Conservation (phyloP, 352 stramenopile species). For the Phytophthora boehmeriae region DNA sequence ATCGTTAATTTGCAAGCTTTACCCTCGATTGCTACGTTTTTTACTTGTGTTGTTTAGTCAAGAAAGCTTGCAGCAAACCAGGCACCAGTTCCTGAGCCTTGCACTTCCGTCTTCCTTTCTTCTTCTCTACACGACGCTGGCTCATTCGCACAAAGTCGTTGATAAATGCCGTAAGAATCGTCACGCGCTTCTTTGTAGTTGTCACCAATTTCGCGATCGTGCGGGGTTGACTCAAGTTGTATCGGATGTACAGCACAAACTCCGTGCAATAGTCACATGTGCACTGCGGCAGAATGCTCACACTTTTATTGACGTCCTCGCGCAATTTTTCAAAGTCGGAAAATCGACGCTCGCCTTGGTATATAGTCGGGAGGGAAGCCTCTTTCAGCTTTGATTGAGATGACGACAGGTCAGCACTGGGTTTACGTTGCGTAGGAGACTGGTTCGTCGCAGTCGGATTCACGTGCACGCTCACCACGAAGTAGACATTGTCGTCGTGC, state of each 20-base stretch:
- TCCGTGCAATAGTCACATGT: constrained; percentile 12
- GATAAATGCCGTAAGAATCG: constrained; percentile 12
- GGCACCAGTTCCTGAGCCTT: not conserved
- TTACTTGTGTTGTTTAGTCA: no score
- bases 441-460: not conserved
- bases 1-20: no score
- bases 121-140: not conserved
- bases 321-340: constrained; percentile 46
- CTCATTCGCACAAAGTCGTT: constrained; percentile 22
- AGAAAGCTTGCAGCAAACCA: not conserved
- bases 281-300: constrained; percentile 15
- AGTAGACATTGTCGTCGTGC: not conserved
- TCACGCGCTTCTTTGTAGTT: constrained; percentile 5
- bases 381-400: not conserved
- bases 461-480: not conserved
- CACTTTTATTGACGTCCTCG: constrained; percentile 18
- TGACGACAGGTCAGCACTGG: not conserved
- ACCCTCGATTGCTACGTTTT: no score
- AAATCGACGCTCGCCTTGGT: constrained; percentile 36
- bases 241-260: constrained; percentile 20
- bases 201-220: constrained; percentile 15
- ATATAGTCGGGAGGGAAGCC: not conserved
- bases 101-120: not conserved
- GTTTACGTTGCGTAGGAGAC: not conserved
- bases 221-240: constrained; percentile 14